These are phyloP conservation scores for Lentinula sp. DNA, from an alignment of 768 basidiomycete species.

Conservation along the genomic window DNA sequence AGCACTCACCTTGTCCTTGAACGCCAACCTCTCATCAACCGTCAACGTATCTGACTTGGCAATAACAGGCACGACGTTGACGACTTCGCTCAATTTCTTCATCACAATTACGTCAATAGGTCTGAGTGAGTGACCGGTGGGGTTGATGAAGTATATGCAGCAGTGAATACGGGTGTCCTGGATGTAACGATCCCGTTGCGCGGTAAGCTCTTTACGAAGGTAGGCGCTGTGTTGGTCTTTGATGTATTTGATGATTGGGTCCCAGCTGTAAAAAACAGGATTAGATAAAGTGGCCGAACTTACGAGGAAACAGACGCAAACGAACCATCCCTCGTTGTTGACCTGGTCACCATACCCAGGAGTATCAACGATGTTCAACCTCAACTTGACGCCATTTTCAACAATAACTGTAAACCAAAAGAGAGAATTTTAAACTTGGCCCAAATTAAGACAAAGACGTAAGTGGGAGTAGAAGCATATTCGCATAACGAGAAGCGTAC, in stretches of 20 bases:
- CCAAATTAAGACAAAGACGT: background rate
- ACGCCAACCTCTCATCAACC: slow-evolving; percentile 83
- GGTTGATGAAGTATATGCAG: slow-evolving; percentile 97
- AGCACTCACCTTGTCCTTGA: slow-evolving; percentile 79
- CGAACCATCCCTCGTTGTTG: slow-evolving; percentile 97
- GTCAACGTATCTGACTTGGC: slow-evolving; percentile 96
- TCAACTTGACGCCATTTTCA: slow-evolving; percentile 92
- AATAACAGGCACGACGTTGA: slow-evolving; percentile 99
- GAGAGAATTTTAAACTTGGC: background rate
- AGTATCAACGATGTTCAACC: slow-evolving; percentile 97
- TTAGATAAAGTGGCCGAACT: slow-evolving; percentile 4
- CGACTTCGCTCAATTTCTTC: slow-evolving; percentile 98
- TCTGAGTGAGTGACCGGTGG: slow-evolving; percentile 94
- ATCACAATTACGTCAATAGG: slow-evolving; percentile 98
- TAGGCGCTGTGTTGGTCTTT: slow-evolving; percentile 99
- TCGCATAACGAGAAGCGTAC: background rate
- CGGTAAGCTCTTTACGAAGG: slow-evolving; percentile 97
- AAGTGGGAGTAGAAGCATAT: background rate
- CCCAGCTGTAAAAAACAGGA: slow-evolving; percentile 65
- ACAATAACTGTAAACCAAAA: slow-evolving; percentile 63
- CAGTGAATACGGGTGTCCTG: slow-evolving; percentile 99
- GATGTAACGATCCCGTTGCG: slow-evolving; percentile 97
- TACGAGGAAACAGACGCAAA: slow-evolving; percentile 8
- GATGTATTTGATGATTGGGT: slow-evolving; percentile 98
- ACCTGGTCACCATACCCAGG: slow-evolving; percentile 98